Base-by-base conservation (phyloP, 306 rosid species). In the Trichosanthes truncata region DNA sequence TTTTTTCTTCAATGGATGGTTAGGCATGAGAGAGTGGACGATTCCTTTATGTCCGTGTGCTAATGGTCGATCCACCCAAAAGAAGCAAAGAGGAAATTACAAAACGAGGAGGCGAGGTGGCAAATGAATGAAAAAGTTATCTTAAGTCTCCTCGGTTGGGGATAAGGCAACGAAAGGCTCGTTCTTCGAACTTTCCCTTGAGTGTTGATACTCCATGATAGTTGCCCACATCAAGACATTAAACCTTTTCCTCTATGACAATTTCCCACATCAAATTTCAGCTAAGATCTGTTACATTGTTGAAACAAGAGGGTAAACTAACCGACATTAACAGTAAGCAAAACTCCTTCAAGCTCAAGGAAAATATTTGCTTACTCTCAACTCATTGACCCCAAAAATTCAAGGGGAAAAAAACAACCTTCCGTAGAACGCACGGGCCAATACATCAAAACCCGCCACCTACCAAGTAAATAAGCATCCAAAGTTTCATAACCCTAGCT, bases 401-500 rank as follows among this genome's bases (percentile, higher is more conserved):
- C 25, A n/a, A 56, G 33, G 33, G 25, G n/a, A 56, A n/a, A 56
- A 18, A 6, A 29, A 59, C 18, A 29, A 59, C 18, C 35, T 25
- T 3, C 29, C 18, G 1, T 25, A 59, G 17, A 59, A 59, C 35
- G 5, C 9, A 31, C 8, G 5, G 68, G 41, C 10, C n/a, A 62
- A 65, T 63, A 31, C 8, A 63, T 33, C 71, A 18, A 66, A 63
- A 35, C 26, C 49, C 26, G 26, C 29, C 74, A 66, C 74, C 74
- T 18, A 66, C 60, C 60, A 5, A 74, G 41, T 74, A 74, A 48
- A 48, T 74, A n/a, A 35, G 29, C 65, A n/a, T 31, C 25, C 9
- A n/a, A 78, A 71, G 15, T 79, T 36, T 43, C 29, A 18, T 60
- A 74, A 63, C 79, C 63, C 45, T 49, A 75, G 17, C 43, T 75